Conservation (phyloP, 177 flowering plant species). For the Vitis hybrid region DNA sequence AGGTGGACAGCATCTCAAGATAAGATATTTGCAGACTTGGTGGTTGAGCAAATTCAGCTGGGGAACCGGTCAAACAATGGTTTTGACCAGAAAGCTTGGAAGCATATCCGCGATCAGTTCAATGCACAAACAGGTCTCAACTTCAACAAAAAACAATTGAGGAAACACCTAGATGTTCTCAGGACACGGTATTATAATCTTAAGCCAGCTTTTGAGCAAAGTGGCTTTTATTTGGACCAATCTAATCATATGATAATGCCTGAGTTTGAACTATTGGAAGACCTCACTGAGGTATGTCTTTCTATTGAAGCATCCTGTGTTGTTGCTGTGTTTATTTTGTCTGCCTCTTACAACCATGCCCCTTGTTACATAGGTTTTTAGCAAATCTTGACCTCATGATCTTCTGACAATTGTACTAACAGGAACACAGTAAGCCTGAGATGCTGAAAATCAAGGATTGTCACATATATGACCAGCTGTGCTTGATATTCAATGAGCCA, state of each 20-base stretch:
- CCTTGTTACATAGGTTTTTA: background rate
- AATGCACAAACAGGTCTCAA: conserved; percentile 21
- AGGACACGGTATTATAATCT: conserved; percentile 21
- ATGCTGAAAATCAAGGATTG: conserved; percentile 10
- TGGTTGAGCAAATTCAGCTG: conserved; percentile 20
- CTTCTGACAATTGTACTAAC: background rate
- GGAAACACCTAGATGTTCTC: conserved; percentile 26
- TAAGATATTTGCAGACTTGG: conserved; percentile 24
- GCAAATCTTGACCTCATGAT: background rate
- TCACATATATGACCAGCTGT: conserved; percentile 15
- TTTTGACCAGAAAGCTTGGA: conserved; percentile 25
- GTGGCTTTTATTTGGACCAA: conserved; percentile 15
- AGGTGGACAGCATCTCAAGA: conserved; percentile 25
- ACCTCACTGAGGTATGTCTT: conserved; percentile 16
- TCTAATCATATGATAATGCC: conserved; percentile 8
- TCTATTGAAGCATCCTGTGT: background rate
- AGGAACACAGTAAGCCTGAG: conserved; percentile 7
- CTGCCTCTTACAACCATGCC: too few species aligned
- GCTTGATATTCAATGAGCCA: conserved; percentile 10
- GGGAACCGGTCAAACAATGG: conserved; percentile 12
- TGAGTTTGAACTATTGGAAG: conserved; percentile 22
- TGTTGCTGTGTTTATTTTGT: too few species aligned
- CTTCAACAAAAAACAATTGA: conserved; percentile 20
- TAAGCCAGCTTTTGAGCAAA: conserved; percentile 19
- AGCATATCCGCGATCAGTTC: conserved; percentile 17